Evolutionary conservation across 2,329 filamentous ascomycete species (phyloP), one percentile per base, ranked within the genome.

Genomic region (Ophiostoma novo-ulmi): DNA sequence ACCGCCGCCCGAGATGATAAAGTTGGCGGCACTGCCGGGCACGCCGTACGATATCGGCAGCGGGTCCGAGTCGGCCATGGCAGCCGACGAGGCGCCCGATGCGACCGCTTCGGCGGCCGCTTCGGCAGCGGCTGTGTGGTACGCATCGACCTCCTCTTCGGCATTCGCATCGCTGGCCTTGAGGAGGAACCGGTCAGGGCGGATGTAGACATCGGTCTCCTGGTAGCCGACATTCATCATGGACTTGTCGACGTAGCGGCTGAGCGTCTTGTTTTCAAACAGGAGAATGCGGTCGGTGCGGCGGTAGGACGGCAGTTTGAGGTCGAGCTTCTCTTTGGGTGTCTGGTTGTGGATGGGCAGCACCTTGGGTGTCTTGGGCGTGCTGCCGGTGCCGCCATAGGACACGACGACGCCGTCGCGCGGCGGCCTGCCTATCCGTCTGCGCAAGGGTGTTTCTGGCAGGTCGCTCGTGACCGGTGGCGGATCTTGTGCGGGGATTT

Each of bases 161-260:
- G 85, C 79, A 70, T 85, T 86, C 38, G 81, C 80, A 74, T 90
- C 88, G 36, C 81, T 83, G 31, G 86, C 85, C 77, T 89, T 89
- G 75, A 90, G 87, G 72, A 97, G 83, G 69, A 86, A 89, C 72
- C 87, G 86, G 70, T 94, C 91, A 5, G 92, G 91, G 65, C 92
- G 89, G 69, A 91, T 84, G 77, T 93, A 98, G 71, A 94, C 85
- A 80, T 98, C 94, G 76, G 91, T 97, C 81, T 97, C 93, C 80
- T 97, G 94, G 77, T 97, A 98, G 69, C 94, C 94, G 66, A 97
- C 91, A 76, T 93, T 94, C 75, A 94, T 94, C 94, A 98, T 97
- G 1, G 92, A 91, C 77, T 95, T 93, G 80, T 97, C 94, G 66
- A 98, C 94, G 79, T 97, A 98, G 76, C 94, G 91, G 61, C 93